Percentiles rank a stretch among this genome's conserved stretches.
Evolutionary conservation across 1,284 basidiomycete species (phyloP).

Genomic region (Sparassis latifolia): DNA sequence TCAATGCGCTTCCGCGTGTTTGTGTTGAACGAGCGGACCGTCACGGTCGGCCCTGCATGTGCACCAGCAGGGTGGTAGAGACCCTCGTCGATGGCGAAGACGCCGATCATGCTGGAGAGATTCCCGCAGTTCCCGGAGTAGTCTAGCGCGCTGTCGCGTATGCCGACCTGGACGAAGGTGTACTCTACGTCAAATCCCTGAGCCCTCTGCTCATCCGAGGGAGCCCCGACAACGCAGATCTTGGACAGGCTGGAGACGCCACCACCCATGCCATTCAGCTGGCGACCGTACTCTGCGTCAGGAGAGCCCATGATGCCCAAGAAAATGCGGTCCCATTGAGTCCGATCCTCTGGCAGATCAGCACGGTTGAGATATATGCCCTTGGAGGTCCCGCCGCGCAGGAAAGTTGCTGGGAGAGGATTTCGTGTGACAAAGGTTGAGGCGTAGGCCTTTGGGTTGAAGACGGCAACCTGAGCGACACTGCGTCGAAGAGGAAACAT

Average conservation of each 20-base stretch:
- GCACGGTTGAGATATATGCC: conserved; percentile 60
- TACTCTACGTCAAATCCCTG: conserved; percentile 53
- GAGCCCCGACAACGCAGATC: conserved; percentile 60
- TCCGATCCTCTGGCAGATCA: conserved; percentile 42
- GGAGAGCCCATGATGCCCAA: conserved; percentile 81
- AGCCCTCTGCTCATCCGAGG: conserved; percentile 31
- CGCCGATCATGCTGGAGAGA: conserved; percentile 60
- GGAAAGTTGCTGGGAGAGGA: conserved; percentile 52
- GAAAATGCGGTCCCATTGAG: conserved; percentile 57
- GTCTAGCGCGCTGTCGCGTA: conserved; percentile 52
- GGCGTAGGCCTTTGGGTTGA: no score
- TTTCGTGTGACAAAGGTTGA: conserved; percentile 17
- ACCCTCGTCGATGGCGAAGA: conserved; percentile 58
- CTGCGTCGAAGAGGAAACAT: no score
- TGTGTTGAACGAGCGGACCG: conserved; percentile 56
- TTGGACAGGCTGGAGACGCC: conserved; percentile 78
- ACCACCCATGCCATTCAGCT: conserved; percentile 82
- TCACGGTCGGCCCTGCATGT: conserved; percentile 31
- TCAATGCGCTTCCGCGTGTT: conserved; percentile 65
- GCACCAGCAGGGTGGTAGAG: conserved; percentile 32
- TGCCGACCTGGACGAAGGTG: conserved; percentile 53
- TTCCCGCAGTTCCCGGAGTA: conserved; percentile 69
- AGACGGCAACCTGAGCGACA: no score
- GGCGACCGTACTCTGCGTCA: conserved; percentile 64
- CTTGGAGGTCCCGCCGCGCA: conserved; percentile 77